Evolutionary conservation across 2,329 filamentous ascomycete species (phyloP), one percentile per base, ranked within the genome.

Genomic region (Chaetothyriales sp.): DNA sequence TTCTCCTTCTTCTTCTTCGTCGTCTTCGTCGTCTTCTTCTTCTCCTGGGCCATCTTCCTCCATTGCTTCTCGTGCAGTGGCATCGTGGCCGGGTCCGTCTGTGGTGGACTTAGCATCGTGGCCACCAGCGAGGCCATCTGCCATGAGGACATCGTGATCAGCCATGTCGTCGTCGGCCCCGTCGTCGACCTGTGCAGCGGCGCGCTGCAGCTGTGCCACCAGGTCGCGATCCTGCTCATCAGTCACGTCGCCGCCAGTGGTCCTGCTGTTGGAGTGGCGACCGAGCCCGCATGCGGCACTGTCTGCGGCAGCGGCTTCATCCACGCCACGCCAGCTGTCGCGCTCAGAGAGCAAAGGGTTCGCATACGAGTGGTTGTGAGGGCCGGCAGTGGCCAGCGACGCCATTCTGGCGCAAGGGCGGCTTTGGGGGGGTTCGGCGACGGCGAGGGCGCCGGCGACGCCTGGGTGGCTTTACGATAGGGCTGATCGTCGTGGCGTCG

Each of bases 161-260:
- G 28, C 48, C 5, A 46, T 33, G 18, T 46, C 53, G 22, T 43
- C 51, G 9, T 51, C 49, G 22, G 18, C 48, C 44, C 55, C 56
- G 46, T 50, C 56, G 8, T 53, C 44, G 19, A 44, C 48, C 44
- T 57, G 53, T 45, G 56, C 49, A 8, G 57, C 55, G 13, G 55
- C 57, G 37, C 55, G 49, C 48, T 59, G 55, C 47, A 57, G 46
- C 46, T 59, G 57, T 44, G 55, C 55, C 8, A 40, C 13, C 33
- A 40, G 33, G 13, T 13, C 15, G 33, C 15, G 33, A 13, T 15
- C 29, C 29, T 40, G 33, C 15, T 40, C 29, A 9, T 13, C 10
- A 8, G 10, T 2, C 29, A 33, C 29, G 10, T 40, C 33, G 10
- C 33, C 10, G 10, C 9, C 2, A 40, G 33, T 40, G 10, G 7